Evolutionary conservation across 305 asterid species (phyloP), one percentile per base, ranked within the genome.

Genomic region (Rubia peregrina): DNA sequence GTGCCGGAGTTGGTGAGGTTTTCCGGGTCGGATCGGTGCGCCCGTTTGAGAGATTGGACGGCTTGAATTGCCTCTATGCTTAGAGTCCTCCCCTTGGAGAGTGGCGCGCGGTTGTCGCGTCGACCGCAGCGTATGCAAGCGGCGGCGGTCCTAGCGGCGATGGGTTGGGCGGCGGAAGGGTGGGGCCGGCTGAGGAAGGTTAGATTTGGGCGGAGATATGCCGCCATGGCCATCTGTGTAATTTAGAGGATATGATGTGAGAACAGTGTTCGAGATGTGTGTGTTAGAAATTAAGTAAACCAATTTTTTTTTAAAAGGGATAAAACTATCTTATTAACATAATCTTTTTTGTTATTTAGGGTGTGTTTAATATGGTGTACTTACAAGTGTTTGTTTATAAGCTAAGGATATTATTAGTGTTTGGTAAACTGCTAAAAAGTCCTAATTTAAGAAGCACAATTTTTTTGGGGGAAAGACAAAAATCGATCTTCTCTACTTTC

Each of bases 21-120:
- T 21, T 80, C 24, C 21, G 91, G 87, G 75, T 84, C 80, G 26
- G 84, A 67, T 62, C 91, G 73, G 78, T 87, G 78, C 73, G 90
- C 87, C 22, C 97, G 89, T 65, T 93, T 93, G 62, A 93, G 94
- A 62, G 96, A 75, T 78, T 93, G 97, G 71, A 93, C 85, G 14
- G 95, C 95, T 72, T 93, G 97, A 77, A 93, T 93, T 56, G 97
- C 95, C 76, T 93, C 98, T 68, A 69, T 87, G 90, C 93, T 87
- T 2, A 92, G 81, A 41, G 85, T 82, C 9, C 98, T 88, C 77
- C 98, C 98, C 73, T 83, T 87, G 1, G 71, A 65, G 70, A 87
- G 83, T 0, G 96, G 97, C 17, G 93, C 95, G 69, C 98, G 98
- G 85, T 84, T 84, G 85, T 80, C 86, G 11, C 96, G 83, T 7